Conservation (phyloP, 345 rosid genomes). For the Ceriops decandra region DNA sequence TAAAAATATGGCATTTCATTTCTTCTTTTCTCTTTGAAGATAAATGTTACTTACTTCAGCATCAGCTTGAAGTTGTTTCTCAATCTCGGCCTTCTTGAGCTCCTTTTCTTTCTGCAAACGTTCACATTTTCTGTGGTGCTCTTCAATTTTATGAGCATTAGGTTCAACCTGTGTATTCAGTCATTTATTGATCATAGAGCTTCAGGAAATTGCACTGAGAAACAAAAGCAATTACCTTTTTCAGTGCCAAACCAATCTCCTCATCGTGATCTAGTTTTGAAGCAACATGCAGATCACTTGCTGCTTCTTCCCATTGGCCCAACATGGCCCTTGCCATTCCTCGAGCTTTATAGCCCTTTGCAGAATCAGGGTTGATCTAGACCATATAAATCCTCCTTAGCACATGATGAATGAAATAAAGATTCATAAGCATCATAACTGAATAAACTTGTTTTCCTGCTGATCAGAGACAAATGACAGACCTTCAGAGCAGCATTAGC, state of each 20-base stretch:
- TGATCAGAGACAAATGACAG: constrained; percentile 14
- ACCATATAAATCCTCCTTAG: constrained; percentile 13
- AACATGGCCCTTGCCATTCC: constrained; percentile 79
- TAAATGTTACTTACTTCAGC: constrained; percentile 43
- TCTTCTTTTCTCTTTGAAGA: not conserved
- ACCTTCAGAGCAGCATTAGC: constrained; percentile 74
- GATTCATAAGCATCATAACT: constrained; percentile 3
- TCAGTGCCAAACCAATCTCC: constrained; percentile 56
- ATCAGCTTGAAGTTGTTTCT: constrained; percentile 43
- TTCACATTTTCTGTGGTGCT: constrained; percentile 70
- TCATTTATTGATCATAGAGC: constrained; percentile 1
- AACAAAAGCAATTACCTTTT: constrained; percentile 47
- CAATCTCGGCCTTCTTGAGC: constrained; percentile 44
- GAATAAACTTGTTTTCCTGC: constrained; percentile 2
- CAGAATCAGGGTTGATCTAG: constrained; percentile 83
- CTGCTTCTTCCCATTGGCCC: constrained; percentile 80
- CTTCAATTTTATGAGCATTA: constrained; percentile 65
- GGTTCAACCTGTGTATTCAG: constrained; percentile 63
- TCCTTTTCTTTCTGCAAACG: constrained; percentile 63
- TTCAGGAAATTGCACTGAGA: not conserved
- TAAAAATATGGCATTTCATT: not conserved
- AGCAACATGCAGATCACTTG: constrained; percentile 70
- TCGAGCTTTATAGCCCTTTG: constrained; percentile 76
- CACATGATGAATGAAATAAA: not conserved
- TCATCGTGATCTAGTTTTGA: constrained; percentile 85